Percentiles rank a stretch among this genome's conserved stretches.
Conservation (phyloP, 2,329 filamentous ascomycete species). For the Apiospora rasikravindrae region DNA sequence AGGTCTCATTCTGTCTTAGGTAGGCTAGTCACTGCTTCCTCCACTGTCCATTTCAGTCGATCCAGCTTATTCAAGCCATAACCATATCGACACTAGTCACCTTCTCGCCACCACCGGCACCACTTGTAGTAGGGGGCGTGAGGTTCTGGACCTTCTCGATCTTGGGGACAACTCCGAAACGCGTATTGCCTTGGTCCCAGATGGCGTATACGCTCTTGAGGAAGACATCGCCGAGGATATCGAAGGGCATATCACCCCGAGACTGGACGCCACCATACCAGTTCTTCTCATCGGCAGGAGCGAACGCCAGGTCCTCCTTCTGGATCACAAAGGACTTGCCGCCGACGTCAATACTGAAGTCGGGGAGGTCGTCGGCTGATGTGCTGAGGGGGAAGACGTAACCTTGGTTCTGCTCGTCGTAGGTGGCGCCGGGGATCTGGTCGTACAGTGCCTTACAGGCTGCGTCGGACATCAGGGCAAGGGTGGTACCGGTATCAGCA, state of each 20-base stretch:
- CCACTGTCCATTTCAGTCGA: background rate
- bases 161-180: conserved; percentile 65
- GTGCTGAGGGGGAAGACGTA: conserved; percentile 65
- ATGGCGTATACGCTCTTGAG: conserved; percentile 70
- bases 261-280: conserved; percentile 71
- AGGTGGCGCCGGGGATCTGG: conserved; percentile 64
- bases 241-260: conserved; percentile 61
- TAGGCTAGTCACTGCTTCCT: background rate
- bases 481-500: conserved; percentile 73
- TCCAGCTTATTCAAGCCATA: conserved; percentile 9
- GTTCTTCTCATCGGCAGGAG: conserved; percentile 48
- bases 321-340: conserved; percentile 63
- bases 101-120: conserved; percentile 28
- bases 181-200: conserved; percentile 66
- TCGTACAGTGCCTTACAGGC: conserved; percentile 67
- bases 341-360: conserved; percentile 68
- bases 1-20: background rate
- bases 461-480: conserved; percentile 67
- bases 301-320: conserved; percentile 67
- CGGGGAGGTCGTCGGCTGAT: conserved; percentile 59
- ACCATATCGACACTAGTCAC: conserved; percentile 29
- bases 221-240: conserved; percentile 69
- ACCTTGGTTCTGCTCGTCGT: conserved; percentile 62
- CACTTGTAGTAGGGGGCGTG: conserved; percentile 28
- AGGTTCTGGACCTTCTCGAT: conserved; percentile 45